Evolutionary conservation across 1,139 yeast species (phyloP), one percentile per base, ranked within the genome.

Genomic region (Hansenula lynferdii): DNA sequence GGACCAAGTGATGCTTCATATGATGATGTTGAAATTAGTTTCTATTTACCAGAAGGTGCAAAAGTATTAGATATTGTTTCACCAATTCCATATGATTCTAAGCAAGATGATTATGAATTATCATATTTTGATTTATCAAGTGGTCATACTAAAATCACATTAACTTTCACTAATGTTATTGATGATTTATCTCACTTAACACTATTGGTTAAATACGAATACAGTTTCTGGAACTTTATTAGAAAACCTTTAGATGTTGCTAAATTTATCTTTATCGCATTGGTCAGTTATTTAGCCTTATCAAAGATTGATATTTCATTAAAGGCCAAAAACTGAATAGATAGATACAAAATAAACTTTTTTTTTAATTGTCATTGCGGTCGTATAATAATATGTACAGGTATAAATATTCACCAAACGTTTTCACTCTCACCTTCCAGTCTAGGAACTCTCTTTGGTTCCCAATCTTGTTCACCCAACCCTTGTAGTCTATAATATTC

Each of bases 41-140:
- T 92, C 49, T 82, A 80, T 54, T 74, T 92, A 49, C 99, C 99
- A 15, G 97, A 92, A 64, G 92, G 92, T 37, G 84, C 97, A 7
- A 68, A 76, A 48, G 66, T 80, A 35, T 50, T 82, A 38, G 73
- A 76, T 41, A 70, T 83, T 29, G 65, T 76, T 28, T 71, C 85
- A 16, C 83, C 92, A 17, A 56, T 80, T 35, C 69, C 69, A 8
- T 67, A 67, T 41, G 53, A 52, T 9, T 57, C 63, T 15, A 45
- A 70, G 39, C 45, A 52, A 8, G 57, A 72, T 44, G 61, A 65
- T 34, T 53, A 68, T 46, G 79, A 77, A 62, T 65, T 67, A 43
- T 79, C 87, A 20, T 89, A 80, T 62, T 75, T 90, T 52, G 97
- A 92, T 62, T 73, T 86, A 37, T 64, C 72, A 26, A 65, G 70